These are phyloP conservation scores for Scedosporium apiospermum DNA, from an alignment of 2,329 filamentous ascomycete genomes.

Conservation along the genomic window DNA sequence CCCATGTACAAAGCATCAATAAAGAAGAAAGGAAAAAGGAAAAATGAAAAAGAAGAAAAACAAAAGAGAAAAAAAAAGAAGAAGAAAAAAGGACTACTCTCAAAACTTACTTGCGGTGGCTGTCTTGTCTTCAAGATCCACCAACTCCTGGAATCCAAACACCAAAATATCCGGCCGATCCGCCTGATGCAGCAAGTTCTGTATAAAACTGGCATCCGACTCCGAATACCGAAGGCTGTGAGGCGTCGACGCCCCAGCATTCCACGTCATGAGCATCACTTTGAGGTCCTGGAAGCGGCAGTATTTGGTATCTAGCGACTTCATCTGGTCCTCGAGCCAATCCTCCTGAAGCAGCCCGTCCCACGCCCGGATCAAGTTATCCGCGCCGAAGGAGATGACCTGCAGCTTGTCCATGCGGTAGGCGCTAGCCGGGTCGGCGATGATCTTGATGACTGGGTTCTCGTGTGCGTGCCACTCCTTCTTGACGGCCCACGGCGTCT, in stretches of 20 bases:
- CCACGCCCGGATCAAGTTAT: conserved; percentile 79
- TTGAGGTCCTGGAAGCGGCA: conserved; percentile 78
- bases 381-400: conserved; percentile 76
- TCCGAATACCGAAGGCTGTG: conserved; percentile 63
- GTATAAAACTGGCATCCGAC: conserved; percentile 68
- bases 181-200: conserved; percentile 65
- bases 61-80: neutral
- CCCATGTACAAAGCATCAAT: neutral
- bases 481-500: conserved; percentile 77
- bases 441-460: conserved; percentile 67
- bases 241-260: conserved; percentile 92
- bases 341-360: conserved; percentile 90
- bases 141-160: conserved; percentile 97
- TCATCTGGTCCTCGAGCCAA: conserved; percentile 89
- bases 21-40: neutral
- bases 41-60: too few relatives aligned
- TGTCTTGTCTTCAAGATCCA: conserved; percentile 94
- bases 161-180: conserved; percentile 80
- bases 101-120: conserved; percentile 70
- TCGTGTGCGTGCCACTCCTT: conserved; percentile 95
- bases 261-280: conserved; percentile 85
- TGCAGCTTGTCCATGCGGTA: conserved; percentile 80
- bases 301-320: conserved; percentile 69
- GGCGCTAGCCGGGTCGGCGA: conserved; percentile 70
- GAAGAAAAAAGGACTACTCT: neutral